These are phyloP conservation scores for Skeletonema tropicum DNA, from an alignment of 108 stramenopile genomes.

Conservation along the genomic window DNA sequence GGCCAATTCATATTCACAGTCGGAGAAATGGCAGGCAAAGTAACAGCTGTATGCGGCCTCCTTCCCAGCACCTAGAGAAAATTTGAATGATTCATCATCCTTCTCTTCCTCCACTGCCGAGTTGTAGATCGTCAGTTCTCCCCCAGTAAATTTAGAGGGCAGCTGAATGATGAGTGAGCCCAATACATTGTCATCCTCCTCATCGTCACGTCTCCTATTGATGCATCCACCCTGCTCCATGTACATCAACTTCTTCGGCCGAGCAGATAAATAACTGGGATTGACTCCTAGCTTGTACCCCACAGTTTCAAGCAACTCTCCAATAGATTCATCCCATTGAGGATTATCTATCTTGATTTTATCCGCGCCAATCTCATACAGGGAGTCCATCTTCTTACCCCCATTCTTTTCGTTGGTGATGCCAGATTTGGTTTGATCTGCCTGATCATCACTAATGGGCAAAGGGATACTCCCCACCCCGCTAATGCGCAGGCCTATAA, in stretches of 20 bases:
- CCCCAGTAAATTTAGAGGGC: slow-evolving; percentile 7
- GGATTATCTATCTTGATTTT: background rate
- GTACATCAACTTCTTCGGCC: background rate
- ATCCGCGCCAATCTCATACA: background rate
- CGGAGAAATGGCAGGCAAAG: background rate
- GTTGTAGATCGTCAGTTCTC: background rate
- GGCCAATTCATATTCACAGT: slow-evolving; percentile 4
- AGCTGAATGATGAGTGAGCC: slow-evolving; percentile 12
- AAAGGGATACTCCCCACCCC: slow-evolving; percentile 23
- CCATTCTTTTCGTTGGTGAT: too few relatives aligned
- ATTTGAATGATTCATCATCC: slow-evolving; percentile 3
- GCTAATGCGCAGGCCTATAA: slow-evolving; percentile 17
- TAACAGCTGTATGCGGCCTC: slow-evolving; percentile 1
- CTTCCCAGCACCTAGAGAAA: background rate
- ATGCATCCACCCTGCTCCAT: slow-evolving; percentile 5
- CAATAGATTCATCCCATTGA: background rate
- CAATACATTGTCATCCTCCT: slow-evolving; percentile 2
- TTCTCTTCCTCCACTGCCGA: background rate
- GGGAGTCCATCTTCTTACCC: too few relatives aligned
- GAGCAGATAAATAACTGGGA: background rate
- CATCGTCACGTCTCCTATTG: background rate
- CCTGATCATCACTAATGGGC: slow-evolving; percentile 25
- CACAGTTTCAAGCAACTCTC: background rate
- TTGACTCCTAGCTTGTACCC: background rate
- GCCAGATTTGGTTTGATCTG: background rate